These are phyloP conservation scores for Aspergillus sp. DNA, from an alignment of 2,329 filamentous ascomycete genomes.

Conservation along the genomic window DNA sequence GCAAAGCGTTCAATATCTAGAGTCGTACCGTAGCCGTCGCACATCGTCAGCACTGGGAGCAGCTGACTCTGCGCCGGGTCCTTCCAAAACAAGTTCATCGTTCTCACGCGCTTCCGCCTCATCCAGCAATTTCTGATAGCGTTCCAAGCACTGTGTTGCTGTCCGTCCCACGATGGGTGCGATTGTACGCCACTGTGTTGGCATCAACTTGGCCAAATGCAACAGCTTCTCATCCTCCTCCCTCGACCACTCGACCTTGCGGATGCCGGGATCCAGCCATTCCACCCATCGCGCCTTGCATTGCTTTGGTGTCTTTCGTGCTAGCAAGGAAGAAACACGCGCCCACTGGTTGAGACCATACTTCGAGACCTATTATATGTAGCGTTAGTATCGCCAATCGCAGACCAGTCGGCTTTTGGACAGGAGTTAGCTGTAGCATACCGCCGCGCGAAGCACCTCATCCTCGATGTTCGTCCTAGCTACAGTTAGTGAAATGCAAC, in stretches of 20 bases:
- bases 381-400: constrained; percentile 11
- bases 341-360: constrained; percentile 98
- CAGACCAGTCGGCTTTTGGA: not conserved
- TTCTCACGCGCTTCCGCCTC: constrained; percentile 90
- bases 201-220: constrained; percentile 96
- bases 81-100: constrained; percentile 76
- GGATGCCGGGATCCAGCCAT: constrained; percentile 97
- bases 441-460: constrained; percentile 94
- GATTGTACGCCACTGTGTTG: constrained; percentile 98
- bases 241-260: constrained; percentile 98
- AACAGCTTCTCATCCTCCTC: constrained; percentile 98
- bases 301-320: constrained; percentile 97
- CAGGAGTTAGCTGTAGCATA: constrained; percentile 22
- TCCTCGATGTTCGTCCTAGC: constrained; percentile 71
- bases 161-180: constrained; percentile 95
- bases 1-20: not conserved
- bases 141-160: constrained; percentile 93
- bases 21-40: constrained; percentile 65
- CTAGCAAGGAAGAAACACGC: constrained; percentile 92
- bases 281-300: constrained; percentile 98
- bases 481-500: constrained; percentile 21
- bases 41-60: constrained; percentile 94
- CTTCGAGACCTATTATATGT: constrained; percentile 64
- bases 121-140: constrained; percentile 94
- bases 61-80: constrained; percentile 77